phyloP scores from a whole-genome alignment of 2,329 filamentous ascomycete species.

The Neonectria faginata region DNA sequence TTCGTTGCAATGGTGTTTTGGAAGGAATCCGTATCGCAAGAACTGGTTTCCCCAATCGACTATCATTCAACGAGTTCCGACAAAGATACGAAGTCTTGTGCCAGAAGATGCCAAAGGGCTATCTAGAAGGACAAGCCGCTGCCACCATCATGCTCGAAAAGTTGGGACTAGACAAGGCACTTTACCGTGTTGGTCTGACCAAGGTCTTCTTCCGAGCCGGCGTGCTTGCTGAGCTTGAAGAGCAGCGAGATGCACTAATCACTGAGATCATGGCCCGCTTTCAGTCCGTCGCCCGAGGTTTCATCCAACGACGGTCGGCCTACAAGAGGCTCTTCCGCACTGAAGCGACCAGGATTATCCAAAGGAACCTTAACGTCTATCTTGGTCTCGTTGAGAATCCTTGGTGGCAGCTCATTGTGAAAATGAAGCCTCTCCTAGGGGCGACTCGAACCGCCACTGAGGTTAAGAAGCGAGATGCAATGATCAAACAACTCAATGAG shows the following conservation, averaged over 20 bases:
- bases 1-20: conserved; percentile 99
- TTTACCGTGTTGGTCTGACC: conserved; percentile 93
- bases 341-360: conserved; percentile 94
- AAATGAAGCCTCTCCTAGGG: conserved; percentile 95
- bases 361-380: conserved; percentile 93
- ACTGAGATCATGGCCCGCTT: conserved; percentile 94
- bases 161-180: conserved; percentile 83
- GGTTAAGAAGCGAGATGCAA: conserved; percentile 93
- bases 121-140: conserved; percentile 88
- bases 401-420: conserved; percentile 96
- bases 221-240: conserved; percentile 95
- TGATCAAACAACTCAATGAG: conserved; percentile 87
- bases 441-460: conserved; percentile 92
- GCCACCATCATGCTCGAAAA: conserved; percentile 90
- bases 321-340: conserved; percentile 95
- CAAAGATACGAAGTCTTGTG: conserved; percentile 97
- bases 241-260: conserved; percentile 92
- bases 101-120: conserved; percentile 86
- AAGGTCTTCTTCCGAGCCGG: conserved; percentile 99
- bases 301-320: conserved; percentile 85
- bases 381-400: conserved; percentile 90
- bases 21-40: conserved; percentile 97
- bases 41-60: conserved; percentile 94
- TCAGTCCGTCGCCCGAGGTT: conserved; percentile 91
- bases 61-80: conserved; percentile 93